Base-by-base conservation (phyloP, 495 filamentous ascomycete species). In the Podospora conica region DNA sequence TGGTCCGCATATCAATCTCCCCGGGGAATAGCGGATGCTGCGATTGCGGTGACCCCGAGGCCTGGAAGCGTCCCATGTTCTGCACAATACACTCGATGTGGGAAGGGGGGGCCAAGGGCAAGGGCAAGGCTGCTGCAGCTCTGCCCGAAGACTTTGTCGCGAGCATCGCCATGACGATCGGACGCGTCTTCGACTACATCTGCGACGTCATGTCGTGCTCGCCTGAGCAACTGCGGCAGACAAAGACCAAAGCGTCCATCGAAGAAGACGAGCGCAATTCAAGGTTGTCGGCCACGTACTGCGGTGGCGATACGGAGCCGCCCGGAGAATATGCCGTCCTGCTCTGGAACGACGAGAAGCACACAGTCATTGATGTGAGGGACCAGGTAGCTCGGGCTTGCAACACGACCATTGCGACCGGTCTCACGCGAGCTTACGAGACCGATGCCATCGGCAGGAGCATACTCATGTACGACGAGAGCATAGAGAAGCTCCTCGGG, bases 281-380 rank as follows among this genome's bases (percentile, higher is more conserved):
- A 12, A 82, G 92, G 53, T 77, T 98, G 40, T 84, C 84, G 18
- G 84, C 90, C 0, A 84, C 84, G 20, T 96, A 92, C 79, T 93
- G 90, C 71, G 86, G 86, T 10, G 79, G 81, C 1, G 87, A 86
- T 65, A 77, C 75, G 20, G 76, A 73, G 11, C 54, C 66, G n/a
- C 77, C 79, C 1, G 74, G 87, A 15, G 92, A 97, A 70, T 98
- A 88, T 74, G 88, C 91, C 4, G 78, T 98, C n/a, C 76, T 97
- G 21, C 80, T 98, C 9, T 98, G 95, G 95, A 98, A 98, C 69
- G 95, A 98, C 66, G 95, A 98, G 76, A 98, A 98, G 78, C 95
- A 98, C 74, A 98, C 95, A 0, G 88, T 97, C 60, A 81, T 85
- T n/a, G 95, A 98, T 75, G 93, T 98, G 10, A 79, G 88, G 64